phyloP scores from a whole-genome alignment of 108 stramenopile species.

The Parietichytrium sp. region DNA sequence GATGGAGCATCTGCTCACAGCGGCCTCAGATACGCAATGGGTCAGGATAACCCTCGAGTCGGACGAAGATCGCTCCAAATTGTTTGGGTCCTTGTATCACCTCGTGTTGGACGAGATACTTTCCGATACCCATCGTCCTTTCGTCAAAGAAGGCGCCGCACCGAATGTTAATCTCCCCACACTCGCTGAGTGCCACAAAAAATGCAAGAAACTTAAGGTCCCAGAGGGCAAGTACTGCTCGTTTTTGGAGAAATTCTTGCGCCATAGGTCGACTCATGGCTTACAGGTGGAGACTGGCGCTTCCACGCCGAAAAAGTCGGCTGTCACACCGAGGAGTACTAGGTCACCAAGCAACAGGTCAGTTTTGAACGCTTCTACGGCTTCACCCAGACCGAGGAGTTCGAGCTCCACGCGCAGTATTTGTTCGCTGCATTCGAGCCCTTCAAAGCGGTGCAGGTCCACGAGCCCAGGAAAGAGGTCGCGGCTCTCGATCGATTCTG shows the following conservation, averaged over 20 bases:
- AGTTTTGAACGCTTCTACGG: too few relatives aligned
- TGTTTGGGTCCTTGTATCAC: background rate
- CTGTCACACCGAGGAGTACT: background rate
- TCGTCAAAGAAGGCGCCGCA: too few relatives aligned
- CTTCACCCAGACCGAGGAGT: too few relatives aligned
- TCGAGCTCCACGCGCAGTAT: background rate
- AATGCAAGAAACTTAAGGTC: background rate
- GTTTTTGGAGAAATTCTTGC: background rate
- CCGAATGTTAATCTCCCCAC: background rate
- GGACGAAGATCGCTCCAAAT: slow-evolving; percentile 17
- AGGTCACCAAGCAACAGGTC: too few relatives aligned
- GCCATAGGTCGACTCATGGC: too few relatives aligned
- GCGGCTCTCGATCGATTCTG: background rate
- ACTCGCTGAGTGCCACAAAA: background rate
- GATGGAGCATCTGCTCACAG: background rate
- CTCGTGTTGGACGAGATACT: slow-evolving; percentile 1
- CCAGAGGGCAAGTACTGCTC: background rate
- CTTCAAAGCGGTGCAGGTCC: too few relatives aligned
- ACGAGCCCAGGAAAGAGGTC: background rate
- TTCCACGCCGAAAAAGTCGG: background rate
- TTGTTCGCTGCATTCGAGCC: too few relatives aligned
- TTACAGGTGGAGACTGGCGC: background rate
- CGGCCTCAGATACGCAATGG: background rate
- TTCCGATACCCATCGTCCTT: too few relatives aligned
- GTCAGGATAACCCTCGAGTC: slow-evolving; percentile 11